Evolutionary conservation across 331 rosid genomes (phyloP), one percentile per base, ranked within the genome.

Genomic region (Phaseolus coccineus): DNA sequence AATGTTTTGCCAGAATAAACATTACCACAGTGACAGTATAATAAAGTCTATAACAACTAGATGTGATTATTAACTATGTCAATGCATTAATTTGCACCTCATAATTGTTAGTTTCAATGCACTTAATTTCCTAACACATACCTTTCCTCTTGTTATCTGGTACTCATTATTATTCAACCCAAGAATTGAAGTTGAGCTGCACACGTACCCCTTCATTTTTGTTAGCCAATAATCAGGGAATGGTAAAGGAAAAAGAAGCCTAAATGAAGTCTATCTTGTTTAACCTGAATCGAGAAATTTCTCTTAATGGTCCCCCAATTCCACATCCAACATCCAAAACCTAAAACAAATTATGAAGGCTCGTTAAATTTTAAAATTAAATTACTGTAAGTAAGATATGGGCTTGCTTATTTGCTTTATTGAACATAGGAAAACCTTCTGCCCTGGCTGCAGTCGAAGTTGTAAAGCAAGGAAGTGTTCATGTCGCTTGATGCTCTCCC

Each of bases 161-260:
- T 91, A 93, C 84, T 93, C 97, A 28, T 93, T 93, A 88, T 91
- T 93, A 90, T 93, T 93, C 89, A 93, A 88, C 82, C 97, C 97
- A 0, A 90, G 91, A 80, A 93, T 59, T 42, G 92, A 84, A 15
- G 96, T 61, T 44, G 79, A 88, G 87, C 97, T 93, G 85, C 84
- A 74, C 77, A 74, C 57, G 66, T 55, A 56, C 1, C 24, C 7
- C 9, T 24, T 39, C n/a, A 56, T 25, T 77, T 19, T 55, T 28
- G 37, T 55, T 52, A 77, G 71, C 31, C 65, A 48, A 66, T 44
- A 80, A 25, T 19, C 74, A 51, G 9, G 19, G 57, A 56, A 75
- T 19, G 37, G 53, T 11, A 13, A 51, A 46, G 51, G 39, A 19
- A 15, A 19, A 55, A 33, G 75, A 64, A 31, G 33, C 39, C 69